A percentile compares a stretch with the other conserved stretches of the same genome.
These are phyloP conservation scores for sunflower (Helianthus annuus) DNA, from an alignment of 129 eudicot species.

Conservation along the genomic window DNA sequence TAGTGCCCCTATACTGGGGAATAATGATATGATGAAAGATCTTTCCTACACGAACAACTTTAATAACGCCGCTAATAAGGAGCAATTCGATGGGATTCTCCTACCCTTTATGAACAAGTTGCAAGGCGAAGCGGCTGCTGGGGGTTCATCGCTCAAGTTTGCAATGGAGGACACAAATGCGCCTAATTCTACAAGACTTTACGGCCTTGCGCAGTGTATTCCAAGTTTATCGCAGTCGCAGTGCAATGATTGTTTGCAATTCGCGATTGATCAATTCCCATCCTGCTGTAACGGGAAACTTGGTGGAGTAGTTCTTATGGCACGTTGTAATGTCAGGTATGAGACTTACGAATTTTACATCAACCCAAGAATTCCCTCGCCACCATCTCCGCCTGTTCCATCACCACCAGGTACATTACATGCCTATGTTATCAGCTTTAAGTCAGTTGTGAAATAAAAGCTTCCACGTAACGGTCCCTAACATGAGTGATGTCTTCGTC, in stretches of 20 bases:
- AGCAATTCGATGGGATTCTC: not conserved
- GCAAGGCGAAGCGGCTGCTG: not conserved
- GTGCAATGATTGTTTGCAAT: not conserved
- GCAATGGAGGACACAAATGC: not conserved
- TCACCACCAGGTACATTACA: not conserved
- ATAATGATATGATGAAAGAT: not conserved
- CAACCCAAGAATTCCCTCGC: no score
- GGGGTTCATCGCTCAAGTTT: not conserved
- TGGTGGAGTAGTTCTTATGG: conserved; percentile 5
- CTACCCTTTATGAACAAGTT: not conserved
- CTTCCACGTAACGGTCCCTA: no score
- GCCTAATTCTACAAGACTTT: not conserved
- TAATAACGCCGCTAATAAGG: not conserved
- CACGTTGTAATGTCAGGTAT: conserved; percentile 5
- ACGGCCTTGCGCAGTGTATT: conserved; percentile 3
- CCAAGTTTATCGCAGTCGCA: not conserved
- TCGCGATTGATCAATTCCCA: not conserved
- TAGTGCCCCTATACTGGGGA: not conserved
- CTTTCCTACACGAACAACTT: not conserved
- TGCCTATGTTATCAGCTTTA: no score
- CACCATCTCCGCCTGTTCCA: not conserved
- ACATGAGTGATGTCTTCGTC: no score
- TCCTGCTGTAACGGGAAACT: not conserved
- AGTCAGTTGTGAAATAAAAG: no score
- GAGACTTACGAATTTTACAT: not conserved